Percentiles rank a stretch among this genome's conserved stretches.
Conservation (phyloP, 1,284 basidiomycete species). For the Pyrrhoderma lamaoense region DNA sequence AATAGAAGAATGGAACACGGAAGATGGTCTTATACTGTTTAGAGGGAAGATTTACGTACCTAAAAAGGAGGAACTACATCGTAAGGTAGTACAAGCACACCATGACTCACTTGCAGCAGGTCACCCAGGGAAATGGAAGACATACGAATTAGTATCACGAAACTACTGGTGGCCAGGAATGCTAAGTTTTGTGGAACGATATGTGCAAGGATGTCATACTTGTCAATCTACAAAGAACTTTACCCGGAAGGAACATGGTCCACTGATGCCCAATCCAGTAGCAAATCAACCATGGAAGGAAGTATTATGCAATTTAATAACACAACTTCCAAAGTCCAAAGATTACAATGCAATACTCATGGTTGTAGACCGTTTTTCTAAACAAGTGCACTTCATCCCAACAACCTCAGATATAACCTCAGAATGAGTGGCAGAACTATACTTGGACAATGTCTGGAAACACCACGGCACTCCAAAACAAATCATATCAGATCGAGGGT, state of each 20-base stretch:
- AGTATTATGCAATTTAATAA: slow-evolving; percentile 20
- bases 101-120: slow-evolving; percentile 20
- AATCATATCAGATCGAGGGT: slow-evolving; percentile 31
- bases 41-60: slow-evolving; percentile 11
- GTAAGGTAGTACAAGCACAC: too few species aligned
- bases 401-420: too few species aligned
- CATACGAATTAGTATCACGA: slow-evolving; percentile 19
- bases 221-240: slow-evolving; percentile 20
- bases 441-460: not conserved
- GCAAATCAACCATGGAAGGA: too few species aligned
- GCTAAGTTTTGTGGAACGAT: slow-evolving; percentile 17
- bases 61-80: slow-evolving; percentile 6
- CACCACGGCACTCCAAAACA: slow-evolving; percentile 25
- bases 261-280: slow-evolving; percentile 20
- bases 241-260: slow-evolving; percentile 13
- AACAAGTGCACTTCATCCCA: too few species aligned
- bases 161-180: too few species aligned
- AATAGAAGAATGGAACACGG: slow-evolving; percentile 17
- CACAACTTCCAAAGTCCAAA: slow-evolving; percentile 25
- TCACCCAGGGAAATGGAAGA: slow-evolving; percentile 31
- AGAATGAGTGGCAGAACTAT: too few species aligned
- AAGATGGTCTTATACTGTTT: not conserved
- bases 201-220: slow-evolving; percentile 20
- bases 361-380: slow-evolving; percentile 31
- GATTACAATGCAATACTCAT: slow-evolving; percentile 32